Percentiles rank a stretch among this genome's conserved stretches.
Evolutionary conservation across 805 yeast genomes (phyloP).

Genomic region (Candida hispaniensis): DNA sequence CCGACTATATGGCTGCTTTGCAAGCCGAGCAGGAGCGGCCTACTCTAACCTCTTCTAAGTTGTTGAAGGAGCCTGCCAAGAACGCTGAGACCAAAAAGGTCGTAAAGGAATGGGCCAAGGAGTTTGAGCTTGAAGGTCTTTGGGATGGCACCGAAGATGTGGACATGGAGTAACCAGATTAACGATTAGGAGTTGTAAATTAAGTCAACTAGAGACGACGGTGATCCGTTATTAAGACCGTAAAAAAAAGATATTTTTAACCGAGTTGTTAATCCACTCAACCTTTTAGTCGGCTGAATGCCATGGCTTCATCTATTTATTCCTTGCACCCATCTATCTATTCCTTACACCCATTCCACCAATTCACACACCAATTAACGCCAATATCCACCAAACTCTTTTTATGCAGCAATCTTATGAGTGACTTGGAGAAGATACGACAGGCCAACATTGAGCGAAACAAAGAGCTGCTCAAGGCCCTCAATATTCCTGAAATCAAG

Average conservation of each 20-base stretch:
- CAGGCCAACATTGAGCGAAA: conserved; percentile 57
- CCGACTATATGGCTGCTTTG: conserved; percentile 21
- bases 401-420: too few relatives aligned
- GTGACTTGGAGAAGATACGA: conserved; percentile 28
- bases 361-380: background rate
- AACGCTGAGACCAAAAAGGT: conserved; percentile 48
- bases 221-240: conserved; percentile 3
- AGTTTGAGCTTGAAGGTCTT: conserved; percentile 81
- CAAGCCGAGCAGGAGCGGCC: conserved; percentile 19
- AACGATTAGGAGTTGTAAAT: too few relatives aligned
- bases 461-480: conserved; percentile 56
- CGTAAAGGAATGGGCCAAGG: conserved; percentile 87
- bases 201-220: too few relatives aligned
- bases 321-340: too few relatives aligned
- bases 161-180: too few relatives aligned
- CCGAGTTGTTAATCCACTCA: too few relatives aligned
- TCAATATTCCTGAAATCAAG: conserved; percentile 51
- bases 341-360: too few relatives aligned
- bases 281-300: too few relatives aligned
- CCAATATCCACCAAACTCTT: background rate
- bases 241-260: background rate
- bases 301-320: too few relatives aligned
- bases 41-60: conserved; percentile 26
- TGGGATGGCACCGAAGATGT: conserved; percentile 31
- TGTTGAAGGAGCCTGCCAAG: conserved; percentile 30